Evolutionary conservation across 441 rosid genomes (phyloP), one percentile per base, ranked within the genome.

Genomic region (Metrosideros polymorpha): DNA sequence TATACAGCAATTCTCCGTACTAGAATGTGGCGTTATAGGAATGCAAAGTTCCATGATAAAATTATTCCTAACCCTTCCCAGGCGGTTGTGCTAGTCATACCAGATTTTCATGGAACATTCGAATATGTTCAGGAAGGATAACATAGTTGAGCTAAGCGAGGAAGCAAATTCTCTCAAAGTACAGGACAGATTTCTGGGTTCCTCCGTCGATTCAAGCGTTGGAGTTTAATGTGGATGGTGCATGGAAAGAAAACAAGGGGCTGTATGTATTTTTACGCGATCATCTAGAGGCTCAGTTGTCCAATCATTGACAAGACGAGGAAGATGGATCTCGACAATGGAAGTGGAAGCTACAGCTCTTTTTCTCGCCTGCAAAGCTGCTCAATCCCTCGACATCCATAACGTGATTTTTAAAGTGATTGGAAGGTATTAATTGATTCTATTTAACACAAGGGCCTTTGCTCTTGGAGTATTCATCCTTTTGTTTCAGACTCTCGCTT

Each of bases 341-440:
- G 22, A n/a, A 29, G 35, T n/a, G 30, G 35, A 59, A 59, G 66
- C 0, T 29, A 4, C 19, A 6, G 7, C 66, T 29, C 35, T n/a
- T 59, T 59, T 59, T n/a, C 29, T 29, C 7, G 22, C 22, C 0
- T 17, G 8, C 17, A 59, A 59, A 59, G 32, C 5, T 59, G 5
- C 22, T 59, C 19, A 2, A 7, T 51, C 71, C 22, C 71, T 29
- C 18, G 15, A 0, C 39, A 59, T 59, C 22, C 39, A 59, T 0
- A n/a, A 12, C 30, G 12, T 56, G 17, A 85, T 90, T 91, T 90
- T 90, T 84, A 4, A 82, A 30, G 86, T 84, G 56, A 19, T 71
- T 15, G 71, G 29, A 22, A 22, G 14, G 47, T 71, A n/a, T 39
- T 39, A 39, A 71, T 39, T 1, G n/a, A 6, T 22, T 15, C 47